Evolutionary conservation across 768 basidiomycete genomes (phyloP), one percentile per base, ranked within the genome.

Genomic region (Melanogaster broomeanus): DNA sequence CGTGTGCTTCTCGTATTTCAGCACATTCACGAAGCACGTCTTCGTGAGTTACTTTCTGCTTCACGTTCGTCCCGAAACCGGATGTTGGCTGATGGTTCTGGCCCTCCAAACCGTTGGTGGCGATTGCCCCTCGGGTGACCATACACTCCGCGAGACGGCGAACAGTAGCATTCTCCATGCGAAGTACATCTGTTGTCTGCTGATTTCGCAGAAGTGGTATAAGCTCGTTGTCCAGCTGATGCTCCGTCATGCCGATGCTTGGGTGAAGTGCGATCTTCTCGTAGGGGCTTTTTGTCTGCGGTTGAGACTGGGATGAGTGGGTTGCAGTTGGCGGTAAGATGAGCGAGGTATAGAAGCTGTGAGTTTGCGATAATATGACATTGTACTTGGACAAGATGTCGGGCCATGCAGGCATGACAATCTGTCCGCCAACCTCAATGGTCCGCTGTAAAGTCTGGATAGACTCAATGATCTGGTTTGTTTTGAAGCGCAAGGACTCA

Each of bases 311-410:
- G 15, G 50, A 49, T 1, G 61, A 24, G 11, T 58, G 48, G 3
- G 61, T 55, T 19, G 55, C 49, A 8, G 57, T 73, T 54, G 42
- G 74, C 67, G 49, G 75, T 68, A 61, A 25, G 16, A 79, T 71
- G 37, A 90, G 77, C 0, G 83, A 80, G 45, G 77, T 82, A 39
- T 85, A 86, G 59, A 93, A 84, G 58, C 78, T 87, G 63, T 89
- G 88, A 0, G 88, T 89, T 61, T 93, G 91, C 0, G 88, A 89
- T 49, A 93, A 79, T 24, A 93, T 77, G 56, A 90, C 78, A 59
- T 85, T 91, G 79, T 92, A 93, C 74, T 91, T 92, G 13, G 86
- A 84, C 48, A 93, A 77, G 48, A 93, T 82, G 61, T 93, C 90
- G 3, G 90, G 91, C 91, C 91, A 93, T 8, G 87, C 70, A 3